Evolutionary conservation across 2,329 filamentous ascomycete genomes (phyloP).

Genomic region (Aspergillus cejpii): DNA sequence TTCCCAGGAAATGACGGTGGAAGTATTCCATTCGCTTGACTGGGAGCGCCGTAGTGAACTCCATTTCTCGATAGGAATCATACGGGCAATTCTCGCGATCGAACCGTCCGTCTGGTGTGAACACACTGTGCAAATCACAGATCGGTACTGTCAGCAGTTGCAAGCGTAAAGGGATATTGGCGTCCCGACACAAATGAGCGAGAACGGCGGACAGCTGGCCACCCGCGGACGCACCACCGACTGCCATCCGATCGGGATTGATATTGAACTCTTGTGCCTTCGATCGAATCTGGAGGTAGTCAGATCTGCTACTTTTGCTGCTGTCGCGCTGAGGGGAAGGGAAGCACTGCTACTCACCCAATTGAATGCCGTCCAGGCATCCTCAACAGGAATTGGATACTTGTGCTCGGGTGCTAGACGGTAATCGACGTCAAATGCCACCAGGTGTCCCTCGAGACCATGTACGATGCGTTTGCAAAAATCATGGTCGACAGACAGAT

Average conservation of each 20-base stretch:
- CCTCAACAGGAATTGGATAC: slow-evolving; percentile 36
- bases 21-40: slow-evolving; percentile 37
- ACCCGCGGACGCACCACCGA: slow-evolving; percentile 39
- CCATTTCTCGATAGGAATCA: slow-evolving; percentile 37
- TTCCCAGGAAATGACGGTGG: slow-evolving; percentile 35
- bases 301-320: neutral
- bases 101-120: slow-evolving; percentile 32
- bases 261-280: slow-evolving; percentile 33
- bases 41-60: slow-evolving; percentile 32
- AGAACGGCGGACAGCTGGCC: slow-evolving; percentile 38
- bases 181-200: slow-evolving; percentile 35
- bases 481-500: slow-evolving; percentile 34
- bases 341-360: slow-evolving; percentile 29
- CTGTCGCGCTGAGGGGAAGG: no score
- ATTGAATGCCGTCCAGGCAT: slow-evolving; percentile 38
- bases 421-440: slow-evolving; percentile 43
- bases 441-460: slow-evolving; percentile 33
- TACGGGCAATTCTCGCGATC: slow-evolving; percentile 34
- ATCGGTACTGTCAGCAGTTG: slow-evolving; percentile 36
- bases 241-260: slow-evolving; percentile 29
- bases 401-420: slow-evolving; percentile 37
- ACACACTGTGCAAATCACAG: slow-evolving; percentile 33
- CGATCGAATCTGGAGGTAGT: slow-evolving; percentile 24
- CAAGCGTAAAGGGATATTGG: slow-evolving; percentile 30
- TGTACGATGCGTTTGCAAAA: slow-evolving; percentile 39